These are phyloP conservation scores for Blastobotrys illinoisensis DNA, from an alignment of 1,139 yeast species.

Conservation along the genomic window DNA sequence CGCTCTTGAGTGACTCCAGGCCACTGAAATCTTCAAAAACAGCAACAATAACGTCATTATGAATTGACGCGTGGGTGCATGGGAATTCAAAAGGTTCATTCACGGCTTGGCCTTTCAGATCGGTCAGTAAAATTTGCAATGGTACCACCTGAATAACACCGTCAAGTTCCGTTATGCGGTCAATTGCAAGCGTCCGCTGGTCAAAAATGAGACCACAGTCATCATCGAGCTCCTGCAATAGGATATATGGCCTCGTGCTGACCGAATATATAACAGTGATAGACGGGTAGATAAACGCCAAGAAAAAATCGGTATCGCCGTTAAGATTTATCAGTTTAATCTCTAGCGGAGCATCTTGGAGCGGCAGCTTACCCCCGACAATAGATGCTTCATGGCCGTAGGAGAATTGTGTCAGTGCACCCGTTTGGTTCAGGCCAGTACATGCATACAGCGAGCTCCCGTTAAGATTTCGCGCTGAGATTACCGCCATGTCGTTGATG, in stretches of 20 bases:
- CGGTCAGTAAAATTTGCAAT: conserved; percentile 28
- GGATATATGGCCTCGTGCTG: conserved; percentile 27
- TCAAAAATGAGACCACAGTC: conserved; percentile 23
- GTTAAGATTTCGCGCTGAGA: conserved; percentile 18
- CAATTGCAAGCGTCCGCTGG: conserved; percentile 20
- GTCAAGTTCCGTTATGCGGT: conserved; percentile 14
- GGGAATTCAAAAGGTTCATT: neutral
- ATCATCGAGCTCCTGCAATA: conserved; percentile 17
- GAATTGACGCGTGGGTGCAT: conserved; percentile 11
- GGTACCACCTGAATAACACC: conserved; percentile 35
- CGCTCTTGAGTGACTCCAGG: neutral
- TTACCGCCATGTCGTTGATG: conserved; percentile 36
- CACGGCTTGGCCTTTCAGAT: conserved; percentile 21
- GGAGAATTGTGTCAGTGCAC: conserved; percentile 39
- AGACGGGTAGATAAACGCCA: conserved; percentile 39
- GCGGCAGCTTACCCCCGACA: conserved; percentile 20
- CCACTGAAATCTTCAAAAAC: neutral
- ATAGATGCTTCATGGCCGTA: conserved; percentile 38
- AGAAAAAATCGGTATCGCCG: conserved; percentile 17
- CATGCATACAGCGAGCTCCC: conserved; percentile 45
- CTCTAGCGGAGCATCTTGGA: conserved; percentile 21
- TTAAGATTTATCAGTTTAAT: conserved; percentile 10
- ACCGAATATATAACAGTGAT: conserved; percentile 34
- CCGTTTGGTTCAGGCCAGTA: conserved; percentile 40
- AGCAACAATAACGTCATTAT: neutral